Percentiles rank a stretch among this genome's conserved stretches.
Evolutionary conservation across 768 basidiomycete genomes (phyloP).

Genomic region (Kwoniella botswanensis): DNA sequence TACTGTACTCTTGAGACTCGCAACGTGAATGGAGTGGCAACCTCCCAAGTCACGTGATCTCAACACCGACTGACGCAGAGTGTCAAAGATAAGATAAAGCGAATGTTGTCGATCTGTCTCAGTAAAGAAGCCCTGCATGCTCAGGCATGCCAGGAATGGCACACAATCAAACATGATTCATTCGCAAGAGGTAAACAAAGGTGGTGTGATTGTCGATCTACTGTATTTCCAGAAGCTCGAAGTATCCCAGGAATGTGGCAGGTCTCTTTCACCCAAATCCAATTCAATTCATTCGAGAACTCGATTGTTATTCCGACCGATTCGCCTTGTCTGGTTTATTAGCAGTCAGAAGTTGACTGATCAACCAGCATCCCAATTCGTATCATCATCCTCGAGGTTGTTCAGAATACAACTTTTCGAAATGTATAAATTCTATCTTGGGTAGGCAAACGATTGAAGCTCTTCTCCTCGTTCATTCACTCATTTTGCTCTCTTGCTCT

Average conservation of each 20-base stretch:
- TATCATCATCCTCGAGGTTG: background rate
- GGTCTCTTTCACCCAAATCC: background rate
- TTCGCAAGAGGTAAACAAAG: background rate
- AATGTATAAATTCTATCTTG: background rate
- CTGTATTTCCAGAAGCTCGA: background rate
- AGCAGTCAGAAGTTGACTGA: background rate
- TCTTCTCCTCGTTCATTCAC: background rate
- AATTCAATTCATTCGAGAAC: background rate
- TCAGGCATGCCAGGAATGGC: too few relatives aligned
- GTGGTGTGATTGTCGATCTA: background rate
- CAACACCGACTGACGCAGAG: too few relatives aligned
- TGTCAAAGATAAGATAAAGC: background rate
- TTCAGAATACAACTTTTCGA: background rate
- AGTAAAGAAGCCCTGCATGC: too few relatives aligned
- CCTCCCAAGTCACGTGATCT: background rate
- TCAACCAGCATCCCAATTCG: background rate
- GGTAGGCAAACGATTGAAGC: background rate
- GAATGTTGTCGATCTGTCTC: too few relatives aligned
- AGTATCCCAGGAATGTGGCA: background rate
- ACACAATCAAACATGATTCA: background rate
- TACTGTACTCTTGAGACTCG: too few relatives aligned
- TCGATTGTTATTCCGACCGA: slow-evolving; percentile 7
- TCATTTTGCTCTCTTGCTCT: background rate
- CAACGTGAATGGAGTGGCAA: background rate
- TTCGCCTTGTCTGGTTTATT: background rate